Percentiles rank a stretch among this genome's conserved stretches.
Evolutionary conservation across 768 basidiomycete species (phyloP).

Genomic region (Galerina marginata): DNA sequence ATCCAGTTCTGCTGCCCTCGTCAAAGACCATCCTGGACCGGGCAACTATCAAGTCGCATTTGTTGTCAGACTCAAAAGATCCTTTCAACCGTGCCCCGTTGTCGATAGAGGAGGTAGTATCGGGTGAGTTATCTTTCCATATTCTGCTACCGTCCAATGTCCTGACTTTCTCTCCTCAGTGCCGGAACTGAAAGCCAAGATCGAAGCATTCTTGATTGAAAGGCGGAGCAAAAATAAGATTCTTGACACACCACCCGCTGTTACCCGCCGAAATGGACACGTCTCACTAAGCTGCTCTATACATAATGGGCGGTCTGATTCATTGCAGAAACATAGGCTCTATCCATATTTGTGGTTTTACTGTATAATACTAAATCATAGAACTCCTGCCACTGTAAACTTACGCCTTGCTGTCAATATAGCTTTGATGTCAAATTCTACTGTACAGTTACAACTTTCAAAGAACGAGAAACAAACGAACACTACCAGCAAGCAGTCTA

Average conservation of each 20-base stretch:
- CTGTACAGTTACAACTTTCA: too few species aligned
- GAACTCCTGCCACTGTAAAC: too few species aligned
- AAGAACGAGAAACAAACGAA: too few species aligned
- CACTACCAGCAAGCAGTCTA: too few species aligned
- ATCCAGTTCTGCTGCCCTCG: constrained; percentile 90
- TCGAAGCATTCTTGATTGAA: constrained; percentile 72
- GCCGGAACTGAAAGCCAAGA: constrained; percentile 72
- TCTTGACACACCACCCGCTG: constrained; percentile 13
- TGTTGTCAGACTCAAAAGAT: constrained; percentile 89
- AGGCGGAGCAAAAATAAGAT: constrained; percentile 47
- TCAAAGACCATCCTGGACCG: constrained; percentile 83
- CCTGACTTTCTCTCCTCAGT: constrained; percentile 45
- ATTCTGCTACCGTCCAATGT: background rate
- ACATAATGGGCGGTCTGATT: background rate
- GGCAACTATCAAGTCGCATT: constrained; percentile 92
- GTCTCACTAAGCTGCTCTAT: constrained; percentile 1
- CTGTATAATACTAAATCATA: too few species aligned
- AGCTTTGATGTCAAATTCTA: too few species aligned
- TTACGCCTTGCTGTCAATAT: too few species aligned
- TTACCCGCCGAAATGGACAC: constrained; percentile 18
- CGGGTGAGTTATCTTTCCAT: constrained; percentile 53
- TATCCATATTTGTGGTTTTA: too few species aligned
- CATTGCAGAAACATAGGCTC: too few species aligned
- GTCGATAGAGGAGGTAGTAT: constrained; percentile 75
- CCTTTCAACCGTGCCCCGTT: constrained; percentile 94